Evolutionary conservation across 345 rosid species (phyloP).

Genomic region (Eucalyptus polybractea): DNA sequence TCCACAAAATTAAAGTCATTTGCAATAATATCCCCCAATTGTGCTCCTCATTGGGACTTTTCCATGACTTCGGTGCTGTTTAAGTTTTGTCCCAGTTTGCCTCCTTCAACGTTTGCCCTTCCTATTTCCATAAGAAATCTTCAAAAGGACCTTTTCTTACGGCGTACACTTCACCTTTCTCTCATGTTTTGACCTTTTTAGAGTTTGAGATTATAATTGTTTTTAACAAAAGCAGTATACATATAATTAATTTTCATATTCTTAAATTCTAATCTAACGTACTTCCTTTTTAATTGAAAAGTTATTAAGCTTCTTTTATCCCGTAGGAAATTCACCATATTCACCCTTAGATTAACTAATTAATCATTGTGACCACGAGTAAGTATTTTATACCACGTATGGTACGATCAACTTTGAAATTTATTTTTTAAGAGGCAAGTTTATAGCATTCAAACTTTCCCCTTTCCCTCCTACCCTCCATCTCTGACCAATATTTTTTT

Average conservation of each 20-base stretch:
- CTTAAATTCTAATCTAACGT: background rate
- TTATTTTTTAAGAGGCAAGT: background rate
- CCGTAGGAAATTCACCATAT: background rate
- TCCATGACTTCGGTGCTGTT: background rate
- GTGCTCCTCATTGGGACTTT: background rate
- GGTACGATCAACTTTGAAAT: background rate
- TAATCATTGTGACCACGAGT: background rate
- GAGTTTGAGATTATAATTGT: background rate
- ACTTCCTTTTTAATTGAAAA: background rate
- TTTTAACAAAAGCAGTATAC: no score
- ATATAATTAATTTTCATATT: background rate
- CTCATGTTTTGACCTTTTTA: background rate
- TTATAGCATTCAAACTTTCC: background rate
- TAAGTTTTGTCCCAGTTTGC: background rate
- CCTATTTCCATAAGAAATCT: background rate
- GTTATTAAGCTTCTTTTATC: background rate
- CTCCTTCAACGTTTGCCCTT: background rate
- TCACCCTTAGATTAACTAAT: background rate
- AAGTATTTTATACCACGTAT: background rate
- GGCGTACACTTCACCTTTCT: background rate
- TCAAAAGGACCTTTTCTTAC: background rate
- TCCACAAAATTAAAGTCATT: background rate
- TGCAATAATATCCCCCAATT: background rate
- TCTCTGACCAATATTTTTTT: background rate
- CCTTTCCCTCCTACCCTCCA: background rate